Base-by-base conservation (phyloP, 768 basidiomycete species). In the Asterophora lycoperdoides region DNA sequence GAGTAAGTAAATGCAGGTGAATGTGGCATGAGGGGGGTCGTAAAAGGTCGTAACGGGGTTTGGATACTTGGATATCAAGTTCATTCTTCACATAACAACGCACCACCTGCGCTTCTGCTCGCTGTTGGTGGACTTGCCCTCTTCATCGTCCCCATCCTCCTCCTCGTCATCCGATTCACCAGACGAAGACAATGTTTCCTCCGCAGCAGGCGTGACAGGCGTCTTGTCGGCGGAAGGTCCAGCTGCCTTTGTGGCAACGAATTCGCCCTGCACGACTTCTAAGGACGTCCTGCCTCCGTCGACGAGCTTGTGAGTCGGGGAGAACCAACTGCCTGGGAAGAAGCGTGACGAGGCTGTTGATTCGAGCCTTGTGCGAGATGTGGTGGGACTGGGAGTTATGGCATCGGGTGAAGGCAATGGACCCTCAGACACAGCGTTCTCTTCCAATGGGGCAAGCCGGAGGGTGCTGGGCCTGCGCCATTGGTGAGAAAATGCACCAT, bases 281-380 rank as follows among this genome's bases (percentile, higher is more conserved):
- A 79, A 53, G 7, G 78, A 80, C 7, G 77, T 57, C 38, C 77
- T 63, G 38, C 68, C 72, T 56, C 74, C 69, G 33, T 64, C 60
- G 1, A 72, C 68, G 4, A 67, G 55, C 57, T 70, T 74, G 19
- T 23, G 17, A 15, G 70, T 58, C 17, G 63, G 54, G 8, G 69
- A 68, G 51, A 72, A 72, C 79, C 79, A 80, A 1, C 73, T 76
- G 29, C 80, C 80, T 8, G 78, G 78, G 72, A 80, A 77, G 64
- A 76, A 74, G 40, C 74, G 68, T 10, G 77, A 79, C n/a, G 80
- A 80, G 3, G 77, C 66, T 1, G 76, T 75, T 8, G 79, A 79
- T 57, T 77, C 76, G n/a, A 73, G 66, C 41, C 77, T 65, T 11
- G 65, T 64, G 40, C 77, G 76, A 47, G 59, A 43, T 15, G 61